Base-by-base conservation (phyloP, 495 filamentous ascomycete genomes). In the Aspergillus incahuasiensis region DNA sequence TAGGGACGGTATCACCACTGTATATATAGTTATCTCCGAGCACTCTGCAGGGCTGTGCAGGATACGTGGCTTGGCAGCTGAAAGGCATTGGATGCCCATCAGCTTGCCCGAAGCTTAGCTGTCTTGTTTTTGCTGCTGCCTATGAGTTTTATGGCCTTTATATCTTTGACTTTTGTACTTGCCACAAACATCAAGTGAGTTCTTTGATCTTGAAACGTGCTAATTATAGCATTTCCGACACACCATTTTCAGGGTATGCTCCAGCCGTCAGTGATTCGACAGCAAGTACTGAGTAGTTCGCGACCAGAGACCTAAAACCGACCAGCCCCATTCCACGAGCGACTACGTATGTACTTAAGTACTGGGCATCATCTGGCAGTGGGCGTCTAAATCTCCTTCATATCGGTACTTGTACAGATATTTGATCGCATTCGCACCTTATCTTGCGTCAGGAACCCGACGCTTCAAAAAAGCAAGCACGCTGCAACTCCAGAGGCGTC, bases 71-170 rank as follows among this genome's bases (percentile, higher is more conserved):
- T 50, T 50, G 48, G 48, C 48, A 41, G 20, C 16, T 42, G 34
- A 30, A n/a, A 18, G 25, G 24, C 32, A n/a, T 39, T 39, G 32
- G 34, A 15, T 28, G 34, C 20, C 28, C 2, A 45, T 15, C 32
- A 35, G 55, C 47, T 56, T 56, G 45, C 50, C 46, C 45, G 50
- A 56, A 56, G 54, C 54, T 57, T 57, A 48, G 55, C 55, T 28
- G 22, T 55, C 53, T 55, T 55, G 53, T 46, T 50, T 43, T 40
- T 45, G 38, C 41, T 45, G 46, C 19, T 49, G 41, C 39, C 34
- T 43, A 28, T 28, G 8, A 28, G 25, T 28, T 28, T 28, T 28
- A 28, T 28, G 8, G n/a, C 25, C 25, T 28, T 28, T 8, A 28
- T 28, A 28, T 4, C 4, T 28, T 28, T 3, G 8, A 4, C 25